Conservation (phyloP, 768 basidiomycete species). For the Heimioporus sp. region DNA sequence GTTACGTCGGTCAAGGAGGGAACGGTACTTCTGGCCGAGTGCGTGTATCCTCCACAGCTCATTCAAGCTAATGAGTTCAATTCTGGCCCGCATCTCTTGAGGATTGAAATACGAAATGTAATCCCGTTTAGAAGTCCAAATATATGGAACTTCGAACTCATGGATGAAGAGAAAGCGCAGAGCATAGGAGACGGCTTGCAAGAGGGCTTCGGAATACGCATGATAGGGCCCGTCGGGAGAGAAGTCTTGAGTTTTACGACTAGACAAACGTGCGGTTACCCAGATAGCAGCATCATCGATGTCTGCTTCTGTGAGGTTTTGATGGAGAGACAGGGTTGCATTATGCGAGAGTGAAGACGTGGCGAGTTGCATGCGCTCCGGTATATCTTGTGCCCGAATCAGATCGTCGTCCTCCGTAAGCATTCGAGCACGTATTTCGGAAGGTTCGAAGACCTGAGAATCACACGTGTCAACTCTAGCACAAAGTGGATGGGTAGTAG, state of each 20-base stretch:
- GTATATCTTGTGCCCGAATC: slow-evolving; percentile 86
- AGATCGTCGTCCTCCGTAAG: slow-evolving; percentile 93
- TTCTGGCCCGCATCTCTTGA: slow-evolving; percentile 54
- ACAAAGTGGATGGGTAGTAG: slow-evolving; percentile 4
- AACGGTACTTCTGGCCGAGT: slow-evolving; percentile 89
- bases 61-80: slow-evolving; percentile 69
- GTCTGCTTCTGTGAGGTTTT: slow-evolving; percentile 61
- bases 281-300: slow-evolving; percentile 81
- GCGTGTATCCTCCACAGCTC: slow-evolving; percentile 91
- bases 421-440: slow-evolving; percentile 87
- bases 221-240: slow-evolving; percentile 57
- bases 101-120: slow-evolving; percentile 83
- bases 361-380: slow-evolving; percentile 93
- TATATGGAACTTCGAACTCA: slow-evolving; percentile 91
- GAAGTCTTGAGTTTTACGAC: slow-evolving; percentile 67
- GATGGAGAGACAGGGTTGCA: slow-evolving; percentile 58
- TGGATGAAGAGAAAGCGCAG: slow-evolving; percentile 83
- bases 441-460: slow-evolving; percentile 91
- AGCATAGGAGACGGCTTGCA: slow-evolving; percentile 75
- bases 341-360: slow-evolving; percentile 77
- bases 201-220: slow-evolving; percentile 62
- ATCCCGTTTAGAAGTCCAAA: slow-evolving; percentile 92
- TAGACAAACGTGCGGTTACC: slow-evolving; percentile 80
- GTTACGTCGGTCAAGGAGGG: slow-evolving; percentile 71
- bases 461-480: slow-evolving; percentile 3